phyloP scores from a whole-genome alignment of 2,329 filamentous ascomycete species.

The Hypocreales sp. region DNA sequence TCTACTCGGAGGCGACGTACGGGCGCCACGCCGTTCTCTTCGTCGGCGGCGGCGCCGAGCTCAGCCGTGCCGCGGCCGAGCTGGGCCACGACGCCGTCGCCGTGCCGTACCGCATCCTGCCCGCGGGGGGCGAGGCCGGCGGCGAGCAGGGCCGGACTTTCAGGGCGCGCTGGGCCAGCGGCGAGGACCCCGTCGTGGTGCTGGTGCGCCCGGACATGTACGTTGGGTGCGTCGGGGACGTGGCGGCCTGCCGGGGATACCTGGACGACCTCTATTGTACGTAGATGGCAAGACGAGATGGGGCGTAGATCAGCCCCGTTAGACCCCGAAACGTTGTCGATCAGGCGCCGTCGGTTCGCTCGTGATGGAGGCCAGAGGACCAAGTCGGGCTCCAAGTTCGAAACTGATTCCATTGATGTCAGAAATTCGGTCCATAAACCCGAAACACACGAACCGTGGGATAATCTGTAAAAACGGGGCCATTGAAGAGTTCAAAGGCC shows the following conservation, averaged over 20 bases:
- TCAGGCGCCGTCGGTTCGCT: no score
- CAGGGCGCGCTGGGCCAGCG: slow-evolving; percentile 13
- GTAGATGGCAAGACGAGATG: background rate
- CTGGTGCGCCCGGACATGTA: slow-evolving; percentile 26
- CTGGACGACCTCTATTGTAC: slow-evolving; percentile 9
- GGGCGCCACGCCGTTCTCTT: slow-evolving; percentile 15
- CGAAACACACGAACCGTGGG: no score
- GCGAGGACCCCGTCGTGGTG: slow-evolving; percentile 13
- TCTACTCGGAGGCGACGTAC: slow-evolving; percentile 17
- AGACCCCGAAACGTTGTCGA: no score
- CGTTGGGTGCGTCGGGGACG: slow-evolving; percentile 17
- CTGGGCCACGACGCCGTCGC: slow-evolving; percentile 4
- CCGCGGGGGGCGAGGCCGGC: background rate
- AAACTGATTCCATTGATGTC: no score
- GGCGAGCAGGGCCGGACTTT: slow-evolving; percentile 7
- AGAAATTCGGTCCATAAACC: no score
- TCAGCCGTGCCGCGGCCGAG: no score
- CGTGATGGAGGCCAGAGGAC: no score
- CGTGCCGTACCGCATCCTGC: background rate
- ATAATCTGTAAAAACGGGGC: no score
- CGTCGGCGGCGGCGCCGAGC: slow-evolving; percentile 4
- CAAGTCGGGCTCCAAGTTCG: no score
- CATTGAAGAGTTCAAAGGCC: no score
- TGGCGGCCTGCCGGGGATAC: slow-evolving; percentile 13
- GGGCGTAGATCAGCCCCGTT: background rate